Base-by-base conservation (phyloP, 768 basidiomycete species). In the Mycena albidolilacea region DNA sequence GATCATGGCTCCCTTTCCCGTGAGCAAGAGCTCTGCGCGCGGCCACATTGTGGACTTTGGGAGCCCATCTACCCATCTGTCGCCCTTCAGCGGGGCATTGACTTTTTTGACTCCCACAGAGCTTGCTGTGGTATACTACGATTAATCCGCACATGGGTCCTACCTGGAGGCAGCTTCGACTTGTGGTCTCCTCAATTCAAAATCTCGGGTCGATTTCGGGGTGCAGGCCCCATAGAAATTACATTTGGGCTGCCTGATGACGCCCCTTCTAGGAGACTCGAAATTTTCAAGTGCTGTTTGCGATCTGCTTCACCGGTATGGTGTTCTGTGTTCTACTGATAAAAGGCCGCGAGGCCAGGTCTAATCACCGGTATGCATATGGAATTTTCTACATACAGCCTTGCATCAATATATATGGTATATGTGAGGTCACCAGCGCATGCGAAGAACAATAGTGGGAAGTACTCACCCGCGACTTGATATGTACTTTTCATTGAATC, bases 91-190 rank as follows among this genome's bases (percentile, higher is more conserved):
- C 19, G 58, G 58, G 19, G 38, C 58, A 21, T 41, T 59, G 38
- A 58, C 57, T 58, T 58, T 37, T 58, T 37, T 35, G 14, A 58
- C 57, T 15, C 5, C 14, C 15, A 14, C 37, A 19, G 30, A 35
- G 30, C 35, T 58, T 62, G 60, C 41, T 41, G 39, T 62, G 12
- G 41, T 46, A 12, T 62, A 62, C 41, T 23, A 58, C 35, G 30
- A 14, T 58, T 58, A 19, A 58, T 37, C 3, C 69, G 58, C 7
- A 73, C 68, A 38, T 64, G 66, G 39, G 37, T 5, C 14, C 72
- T 68, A 43, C 55, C 61, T 0, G 55, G 68, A 6, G 66, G 60
- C 5, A 73, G 63, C 41, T 48, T 59, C 15, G 68, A 19, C 10
- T 60, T 41, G 63, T 69, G 64, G 4, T 65, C 30, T 30, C 30